These are phyloP conservation scores for Verticillium nonalfalfae DNA, from an alignment of 2,329 filamentous ascomycete species.

Conservation along the genomic window DNA sequence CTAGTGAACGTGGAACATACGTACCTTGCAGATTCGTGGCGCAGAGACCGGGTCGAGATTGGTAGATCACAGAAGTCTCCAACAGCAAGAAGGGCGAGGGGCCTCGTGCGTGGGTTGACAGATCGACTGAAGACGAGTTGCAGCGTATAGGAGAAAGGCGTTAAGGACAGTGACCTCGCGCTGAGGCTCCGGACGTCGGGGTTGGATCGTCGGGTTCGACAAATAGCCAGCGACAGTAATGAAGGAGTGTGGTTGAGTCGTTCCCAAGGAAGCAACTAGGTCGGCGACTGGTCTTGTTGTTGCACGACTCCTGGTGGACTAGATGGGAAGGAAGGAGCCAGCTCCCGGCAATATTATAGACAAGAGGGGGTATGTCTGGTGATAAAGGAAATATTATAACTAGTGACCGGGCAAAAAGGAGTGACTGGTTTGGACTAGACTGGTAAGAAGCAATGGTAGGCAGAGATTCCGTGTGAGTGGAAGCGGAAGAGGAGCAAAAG, in stretches of 20 bases:
- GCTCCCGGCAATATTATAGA: conserved; percentile 40
- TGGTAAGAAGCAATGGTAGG: conserved; percentile 28
- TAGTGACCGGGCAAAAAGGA: conserved; percentile 32
- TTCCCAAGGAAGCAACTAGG: conserved; percentile 32
- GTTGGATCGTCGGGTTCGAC: background rate
- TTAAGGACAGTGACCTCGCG: conserved; percentile 31
- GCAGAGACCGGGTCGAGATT: conserved; percentile 21
- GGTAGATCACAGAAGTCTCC: conserved; percentile 20
- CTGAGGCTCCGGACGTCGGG: conserved; percentile 23
- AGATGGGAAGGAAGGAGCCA: conserved; percentile 43
- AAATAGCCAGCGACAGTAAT: conserved; percentile 3
- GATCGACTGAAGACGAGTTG: conserved; percentile 17
- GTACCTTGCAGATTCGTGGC: conserved; percentile 31
- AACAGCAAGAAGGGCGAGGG: conserved; percentile 16
- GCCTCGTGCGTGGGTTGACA: conserved; percentile 18
- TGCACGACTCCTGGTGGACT: conserved; percentile 28
- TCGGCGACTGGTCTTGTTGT: conserved; percentile 21
- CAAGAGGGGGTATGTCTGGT: conserved; percentile 31
- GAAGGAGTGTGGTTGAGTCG: conserved; percentile 37
- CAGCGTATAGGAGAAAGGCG: conserved; percentile 16
- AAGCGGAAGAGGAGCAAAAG: conserved; percentile 34
- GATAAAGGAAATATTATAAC: conserved; percentile 14
- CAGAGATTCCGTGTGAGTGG: conserved; percentile 31
- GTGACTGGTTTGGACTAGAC: conserved; percentile 28
- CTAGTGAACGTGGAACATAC: conserved; percentile 30